These are phyloP conservation scores for Trichophyton schoenleinii DNA, from an alignment of 2,329 filamentous ascomycete species.

Conservation along the genomic window DNA sequence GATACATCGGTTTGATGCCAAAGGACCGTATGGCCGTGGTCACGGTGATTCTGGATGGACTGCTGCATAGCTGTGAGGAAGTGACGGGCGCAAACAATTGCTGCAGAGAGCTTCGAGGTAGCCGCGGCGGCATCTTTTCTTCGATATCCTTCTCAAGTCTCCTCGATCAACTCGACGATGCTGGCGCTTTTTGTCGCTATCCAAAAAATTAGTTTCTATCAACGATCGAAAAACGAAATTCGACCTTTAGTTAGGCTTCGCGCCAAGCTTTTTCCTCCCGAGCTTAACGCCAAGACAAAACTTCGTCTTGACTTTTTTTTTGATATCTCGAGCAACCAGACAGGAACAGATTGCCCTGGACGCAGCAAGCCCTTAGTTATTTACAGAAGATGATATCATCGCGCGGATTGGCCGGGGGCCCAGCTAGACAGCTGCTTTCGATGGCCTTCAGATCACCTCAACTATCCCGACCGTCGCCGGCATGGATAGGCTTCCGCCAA, in stretches of 20 bases:
- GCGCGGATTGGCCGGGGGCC: neutral
- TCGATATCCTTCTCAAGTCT: conserved; percentile 4
- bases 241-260: too few relatives aligned
- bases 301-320: neutral
- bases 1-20: conserved; percentile 47
- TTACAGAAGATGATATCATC: neutral
- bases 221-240: neutral
- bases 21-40: conserved; percentile 24
- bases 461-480: conserved; percentile 9
- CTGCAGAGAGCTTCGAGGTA: conserved; percentile 22
- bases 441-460: neutral
- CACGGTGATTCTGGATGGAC: neutral
- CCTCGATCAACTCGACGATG: neutral
- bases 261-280: neutral
- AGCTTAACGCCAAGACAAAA: neutral
- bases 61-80: neutral
- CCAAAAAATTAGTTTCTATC: neutral
- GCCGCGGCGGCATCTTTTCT: conserved; percentile 24
- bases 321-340: neutral
- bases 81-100: conserved; percentile 17
- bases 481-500: neutral
- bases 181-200: neutral
- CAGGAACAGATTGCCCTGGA: neutral
- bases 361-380: neutral
- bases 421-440: neutral